phyloP scores from a whole-genome alignment of 805 yeast species.

The Wickerhamiella dianesei region DNA sequence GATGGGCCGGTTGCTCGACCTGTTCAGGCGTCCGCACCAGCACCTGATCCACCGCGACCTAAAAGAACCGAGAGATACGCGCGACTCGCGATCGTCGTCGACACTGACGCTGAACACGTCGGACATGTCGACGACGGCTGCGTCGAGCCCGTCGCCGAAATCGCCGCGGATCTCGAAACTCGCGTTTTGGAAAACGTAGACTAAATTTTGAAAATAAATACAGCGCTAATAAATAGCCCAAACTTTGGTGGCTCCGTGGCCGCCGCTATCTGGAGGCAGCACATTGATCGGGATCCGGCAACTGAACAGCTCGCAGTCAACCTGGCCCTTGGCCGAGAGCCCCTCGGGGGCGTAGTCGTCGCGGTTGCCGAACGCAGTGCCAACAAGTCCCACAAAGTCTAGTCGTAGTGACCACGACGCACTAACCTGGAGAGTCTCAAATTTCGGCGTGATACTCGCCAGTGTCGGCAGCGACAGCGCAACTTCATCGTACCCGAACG shows the following conservation, averaged over 20 bases:
- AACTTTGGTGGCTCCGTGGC: conserved; percentile 9
- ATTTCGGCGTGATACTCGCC: conserved; percentile 13
- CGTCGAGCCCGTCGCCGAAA: neutral
- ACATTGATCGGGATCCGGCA: conserved; percentile 17
- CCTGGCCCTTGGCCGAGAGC: conserved; percentile 15
- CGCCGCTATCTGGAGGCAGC: conserved; percentile 15
- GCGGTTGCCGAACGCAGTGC: conserved; percentile 9
- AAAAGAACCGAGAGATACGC: conserved; percentile 12
- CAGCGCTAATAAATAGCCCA: conserved; percentile 9
- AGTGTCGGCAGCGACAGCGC: conserved; percentile 16
- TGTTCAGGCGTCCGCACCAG: neutral
- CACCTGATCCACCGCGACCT: too few relatives aligned
- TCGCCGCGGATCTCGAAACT: conserved; percentile 2
- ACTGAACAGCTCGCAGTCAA: conserved; percentile 14
- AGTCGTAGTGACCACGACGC: conserved; percentile 16
- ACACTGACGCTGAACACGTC: neutral
- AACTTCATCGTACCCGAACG: conserved; percentile 12
- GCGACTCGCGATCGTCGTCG: conserved; percentile 12
- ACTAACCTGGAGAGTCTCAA: conserved; percentile 14
- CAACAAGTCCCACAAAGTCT: conserved; percentile 16
- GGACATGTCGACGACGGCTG: neutral
- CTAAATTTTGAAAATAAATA: too few relatives aligned
- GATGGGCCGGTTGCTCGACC: neutral
- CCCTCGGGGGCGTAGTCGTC: conserved; percentile 9
- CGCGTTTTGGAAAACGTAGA: neutral